phyloP scores from a whole-genome alignment of 2,329 filamentous ascomycete genomes.

The Furcasterigmium sp. region DNA sequence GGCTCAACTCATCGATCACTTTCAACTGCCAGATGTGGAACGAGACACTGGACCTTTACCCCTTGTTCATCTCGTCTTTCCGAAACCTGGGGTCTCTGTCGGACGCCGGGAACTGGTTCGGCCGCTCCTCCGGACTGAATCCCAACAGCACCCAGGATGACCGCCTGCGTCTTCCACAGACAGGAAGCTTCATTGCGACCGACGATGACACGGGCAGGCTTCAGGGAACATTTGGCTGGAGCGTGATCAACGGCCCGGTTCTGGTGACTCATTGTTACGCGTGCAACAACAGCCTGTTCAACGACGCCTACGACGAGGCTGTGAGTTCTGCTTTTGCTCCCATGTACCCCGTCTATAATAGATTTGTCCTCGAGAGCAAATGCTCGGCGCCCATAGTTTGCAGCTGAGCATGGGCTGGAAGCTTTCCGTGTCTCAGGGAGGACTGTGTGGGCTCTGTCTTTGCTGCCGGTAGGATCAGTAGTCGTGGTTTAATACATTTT shows the following conservation, averaged over 20 bases:
- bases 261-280: slow-evolving; percentile 8
- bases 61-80: slow-evolving; percentile 8
- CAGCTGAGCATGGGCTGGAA: slow-evolving; percentile 4
- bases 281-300: slow-evolving; percentile 9
- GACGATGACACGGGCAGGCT: slow-evolving; percentile 5
- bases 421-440: no score
- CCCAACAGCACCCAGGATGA: slow-evolving; percentile 10
- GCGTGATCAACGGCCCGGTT: slow-evolving; percentile 1
- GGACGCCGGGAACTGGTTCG: slow-evolving; percentile 6
- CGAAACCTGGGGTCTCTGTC: slow-evolving; percentile 11
- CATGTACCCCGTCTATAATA: slow-evolving; percentile 9
- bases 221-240: slow-evolving; percentile 10
- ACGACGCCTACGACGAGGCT: slow-evolving; percentile 7
- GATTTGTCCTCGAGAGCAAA: slow-evolving; percentile 9
- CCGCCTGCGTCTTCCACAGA: slow-evolving; percentile 6
- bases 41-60: slow-evolving; percentile 7
- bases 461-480: no score
- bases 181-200: slow-evolving; percentile 7
- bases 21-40: slow-evolving; percentile 7
- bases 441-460: no score
- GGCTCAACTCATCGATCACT: slow-evolving; percentile 9
- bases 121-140: slow-evolving; percentile 2
- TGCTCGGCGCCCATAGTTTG: slow-evolving; percentile 7
- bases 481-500: no score
- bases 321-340: slow-evolving; percentile 8